Percentiles rank a stretch among this genome's conserved stretches.
These are phyloP conservation scores for Austroboletus festivus DNA, from an alignment of 768 basidiomycete species.

Conservation along the genomic window DNA sequence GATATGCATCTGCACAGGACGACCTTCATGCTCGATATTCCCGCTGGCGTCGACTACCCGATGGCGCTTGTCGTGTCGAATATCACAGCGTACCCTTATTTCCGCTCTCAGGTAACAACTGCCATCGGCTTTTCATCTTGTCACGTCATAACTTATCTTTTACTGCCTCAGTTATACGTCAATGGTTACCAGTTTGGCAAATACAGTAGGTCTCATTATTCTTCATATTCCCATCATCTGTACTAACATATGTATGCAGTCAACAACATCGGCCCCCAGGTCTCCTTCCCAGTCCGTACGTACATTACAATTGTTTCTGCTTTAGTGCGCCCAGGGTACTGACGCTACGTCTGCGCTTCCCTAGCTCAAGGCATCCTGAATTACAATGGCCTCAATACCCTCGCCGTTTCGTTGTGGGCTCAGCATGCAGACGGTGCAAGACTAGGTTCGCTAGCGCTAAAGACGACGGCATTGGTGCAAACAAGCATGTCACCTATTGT, in stretches of 20 bases:
- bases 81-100: constrained; percentile 41
- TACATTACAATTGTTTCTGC: not conserved
- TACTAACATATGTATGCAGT: constrained; percentile 9
- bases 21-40: constrained; percentile 42
- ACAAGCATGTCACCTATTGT: constrained; percentile 22
- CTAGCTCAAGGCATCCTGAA: constrained; percentile 50
- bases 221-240: not conserved
- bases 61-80: constrained; percentile 44
- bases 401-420: constrained; percentile 50
- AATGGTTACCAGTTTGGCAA: constrained; percentile 29
- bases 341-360: not conserved
- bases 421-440: constrained; percentile 39
- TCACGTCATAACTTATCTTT: not conserved
- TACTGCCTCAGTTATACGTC: constrained; percentile 19
- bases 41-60: constrained; percentile 47
- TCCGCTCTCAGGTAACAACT: constrained; percentile 31
- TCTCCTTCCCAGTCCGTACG: constrained; percentile 27
- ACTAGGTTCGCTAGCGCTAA: constrained; percentile 37
- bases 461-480: constrained; percentile 33
- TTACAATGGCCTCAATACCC: constrained; percentile 45
- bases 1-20: constrained; percentile 14
- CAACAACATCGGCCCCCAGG: constrained; percentile 25
- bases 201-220: constrained; percentile 11
- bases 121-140: too few relatives aligned
- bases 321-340: not conserved